phyloP scores from a whole-genome alignment of 106 monocot species.

The Xerophyta viscosa region DNA sequence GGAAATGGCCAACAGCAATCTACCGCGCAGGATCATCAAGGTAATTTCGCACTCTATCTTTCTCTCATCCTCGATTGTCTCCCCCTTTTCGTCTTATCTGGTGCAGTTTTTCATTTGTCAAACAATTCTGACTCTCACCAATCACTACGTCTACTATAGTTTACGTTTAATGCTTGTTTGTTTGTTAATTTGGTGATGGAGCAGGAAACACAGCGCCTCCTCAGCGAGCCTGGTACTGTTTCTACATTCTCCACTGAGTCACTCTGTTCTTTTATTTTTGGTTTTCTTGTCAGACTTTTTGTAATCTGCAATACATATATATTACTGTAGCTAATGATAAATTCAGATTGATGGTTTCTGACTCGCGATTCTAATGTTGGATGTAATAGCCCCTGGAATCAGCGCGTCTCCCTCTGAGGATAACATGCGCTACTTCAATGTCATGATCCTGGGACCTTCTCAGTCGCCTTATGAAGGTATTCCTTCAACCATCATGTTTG shows the following conservation, averaged over 20 bases:
- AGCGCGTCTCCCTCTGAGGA: slow-evolving; percentile 67
- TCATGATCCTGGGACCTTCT: slow-evolving; percentile 88
- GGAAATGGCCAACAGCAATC: slow-evolving; percentile 39
- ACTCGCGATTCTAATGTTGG: too few species aligned
- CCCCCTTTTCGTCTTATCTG: background rate
- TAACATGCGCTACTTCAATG: slow-evolving; percentile 98
- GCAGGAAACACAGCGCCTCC: slow-evolving; percentile 46
- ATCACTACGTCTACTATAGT: background rate
- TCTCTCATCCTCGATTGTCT: background rate
- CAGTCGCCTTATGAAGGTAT: slow-evolving; percentile 97
- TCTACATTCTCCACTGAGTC: background rate
- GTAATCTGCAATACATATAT: too few species aligned
- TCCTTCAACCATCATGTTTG: background rate
- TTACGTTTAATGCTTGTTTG: background rate
- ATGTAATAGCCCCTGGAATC: slow-evolving; percentile 33
- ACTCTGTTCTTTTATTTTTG: background rate
- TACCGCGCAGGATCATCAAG: slow-evolving; percentile 45
- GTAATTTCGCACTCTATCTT: background rate
- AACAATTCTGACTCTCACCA: too few species aligned
- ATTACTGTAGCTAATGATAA: background rate
- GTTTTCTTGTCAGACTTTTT: too few species aligned
- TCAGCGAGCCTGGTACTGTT: slow-evolving; percentile 35
- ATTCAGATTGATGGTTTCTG: too few species aligned
- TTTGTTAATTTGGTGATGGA: background rate
- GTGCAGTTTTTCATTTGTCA: background rate